Base-by-base conservation (phyloP, 2,329 filamentous ascomycete genomes). In the Grosmannia penicillata region DNA sequence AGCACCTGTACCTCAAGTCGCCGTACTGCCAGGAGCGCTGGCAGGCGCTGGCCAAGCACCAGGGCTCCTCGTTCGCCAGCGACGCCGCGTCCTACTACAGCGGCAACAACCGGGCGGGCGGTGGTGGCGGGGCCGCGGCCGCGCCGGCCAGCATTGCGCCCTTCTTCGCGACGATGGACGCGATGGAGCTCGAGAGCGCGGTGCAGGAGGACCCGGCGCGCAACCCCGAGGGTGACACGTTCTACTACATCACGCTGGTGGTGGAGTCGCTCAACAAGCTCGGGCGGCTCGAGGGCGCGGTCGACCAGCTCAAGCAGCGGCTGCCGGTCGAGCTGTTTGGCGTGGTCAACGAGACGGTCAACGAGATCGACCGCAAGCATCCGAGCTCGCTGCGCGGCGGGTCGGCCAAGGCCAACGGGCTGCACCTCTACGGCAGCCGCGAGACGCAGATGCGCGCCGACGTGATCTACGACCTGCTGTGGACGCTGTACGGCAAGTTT, bases 11-110 rank as follows among this genome's bases (percentile, higher is more conserved):
- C 54, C 74, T 98, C 28, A 96, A 96, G 56, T 96, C 89, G 4
- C 91, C 89, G 0, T 98, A 98, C 55, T 96, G 89, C 53, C 86
- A 94, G 54, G 85, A 94, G 54, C 71, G 91, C 48, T 98, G 91
- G 91, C 93, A 93, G 57, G 73, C 72, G 42, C 74, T 93, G 43
- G 70, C 78, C 27, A 80, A 79, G 49, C 72, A 70, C 27, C 78
- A 82, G 46, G 67, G 72, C 4, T 21, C 47, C n/a, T n/a, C n/a
- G n/a, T n/a, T n/a, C 17, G 33, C 41, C 15, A 21, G 23, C 35
- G 34, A 15, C 8, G n/a, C 14, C 13, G 32, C 8, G 9, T 25
- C 29, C 13, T 28, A 37, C 38, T 13, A 27, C 18, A 27, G 26
- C 13, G 21, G n/a, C n/a, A n/a, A n/a, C n/a, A n/a, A n/a, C n/a